Conservation (phyloP, 192 early-diverging fungal species). For the Gigaspora rosea region DNA sequence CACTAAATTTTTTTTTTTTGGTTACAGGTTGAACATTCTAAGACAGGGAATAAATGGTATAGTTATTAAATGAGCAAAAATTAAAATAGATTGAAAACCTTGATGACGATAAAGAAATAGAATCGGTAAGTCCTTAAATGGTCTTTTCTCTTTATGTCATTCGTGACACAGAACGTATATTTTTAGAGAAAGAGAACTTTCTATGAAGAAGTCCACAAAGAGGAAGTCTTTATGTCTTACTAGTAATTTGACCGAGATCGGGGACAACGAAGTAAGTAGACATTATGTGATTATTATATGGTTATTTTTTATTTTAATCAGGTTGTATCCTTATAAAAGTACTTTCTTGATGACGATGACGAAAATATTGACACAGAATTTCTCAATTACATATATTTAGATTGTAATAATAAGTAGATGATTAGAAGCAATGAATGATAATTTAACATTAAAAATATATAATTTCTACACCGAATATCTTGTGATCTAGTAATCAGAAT, state of each 20-base stretch:
- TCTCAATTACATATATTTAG: no score
- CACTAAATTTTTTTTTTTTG: not conserved
- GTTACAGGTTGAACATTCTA: not conserved
- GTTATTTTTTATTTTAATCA: not conserved
- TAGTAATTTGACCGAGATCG: not conserved
- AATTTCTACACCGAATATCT: no score
- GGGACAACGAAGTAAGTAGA: not conserved
- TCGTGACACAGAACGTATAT: not conserved
- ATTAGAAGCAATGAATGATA: no score
- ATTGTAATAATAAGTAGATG: no score
- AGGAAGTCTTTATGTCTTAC: not conserved
- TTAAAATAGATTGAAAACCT: not conserved
- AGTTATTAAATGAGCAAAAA: slow-evolving; percentile 1
- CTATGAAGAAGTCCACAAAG: not conserved
- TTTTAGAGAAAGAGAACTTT: not conserved
- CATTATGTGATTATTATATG: not conserved
- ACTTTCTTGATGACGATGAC: not conserved
- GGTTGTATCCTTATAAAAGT: not conserved
- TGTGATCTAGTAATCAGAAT: no score
- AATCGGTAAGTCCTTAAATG: not conserved
- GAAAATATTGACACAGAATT: not conserved
- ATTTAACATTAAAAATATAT: no score
- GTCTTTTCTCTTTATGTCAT: not conserved
- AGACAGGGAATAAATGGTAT: not conserved
- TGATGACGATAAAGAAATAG: not conserved